Evolutionary conservation across 2,329 filamentous ascomycete genomes (phyloP), one percentile per base, ranked within the genome.

Genomic region (Rachicladosporium sp.): DNA sequence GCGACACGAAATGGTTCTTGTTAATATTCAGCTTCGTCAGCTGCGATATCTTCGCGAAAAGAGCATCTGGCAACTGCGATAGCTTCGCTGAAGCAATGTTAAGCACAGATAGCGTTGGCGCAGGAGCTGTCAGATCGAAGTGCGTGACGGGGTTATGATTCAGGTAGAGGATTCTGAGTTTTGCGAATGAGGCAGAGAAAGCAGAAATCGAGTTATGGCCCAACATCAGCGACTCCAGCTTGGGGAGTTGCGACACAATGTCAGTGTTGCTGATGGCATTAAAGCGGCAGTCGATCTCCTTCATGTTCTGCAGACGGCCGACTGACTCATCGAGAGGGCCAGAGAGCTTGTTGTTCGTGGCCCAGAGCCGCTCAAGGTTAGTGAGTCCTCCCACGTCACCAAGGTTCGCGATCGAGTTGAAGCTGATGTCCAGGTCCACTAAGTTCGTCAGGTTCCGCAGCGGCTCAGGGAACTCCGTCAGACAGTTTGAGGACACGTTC

Each of bases 61-160:
- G 74, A 34, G 83, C 80, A 56, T 95, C 91, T 6, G 77, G 77
- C 38, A 98, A 79, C 54, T 87, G 85, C 2, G 88, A 83, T 33
- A 98, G 68, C 60, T 96, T 94, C 4, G 83, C 87, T 39, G 87
- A 89, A 5, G 88, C 91, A 40, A 98, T 69, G 53, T 94, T 96
- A 37, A 98, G 70, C 11, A 80, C 78, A 46, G 86, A 89, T 27
- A 98, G 65, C 0, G 85, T 89, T 10, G 85, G 82, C 10, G 93
- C 77, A 2, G 82, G 73, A 29, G 74, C 70, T 35, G 74, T 76
- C 32, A 98, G 75, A 50, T 93, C 85, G 49, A 98, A 98, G 46
- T 87, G 85, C 10, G 91, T 96, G 46, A 98, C 77, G 1, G 91
- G 91, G 55, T 94, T 96, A 45, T 91, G 88, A 58, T 98, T 94